Evolutionary conservation across 1,139 yeast genomes (phyloP).

Genomic region (Magnusiomyces suaveolens): DNA sequence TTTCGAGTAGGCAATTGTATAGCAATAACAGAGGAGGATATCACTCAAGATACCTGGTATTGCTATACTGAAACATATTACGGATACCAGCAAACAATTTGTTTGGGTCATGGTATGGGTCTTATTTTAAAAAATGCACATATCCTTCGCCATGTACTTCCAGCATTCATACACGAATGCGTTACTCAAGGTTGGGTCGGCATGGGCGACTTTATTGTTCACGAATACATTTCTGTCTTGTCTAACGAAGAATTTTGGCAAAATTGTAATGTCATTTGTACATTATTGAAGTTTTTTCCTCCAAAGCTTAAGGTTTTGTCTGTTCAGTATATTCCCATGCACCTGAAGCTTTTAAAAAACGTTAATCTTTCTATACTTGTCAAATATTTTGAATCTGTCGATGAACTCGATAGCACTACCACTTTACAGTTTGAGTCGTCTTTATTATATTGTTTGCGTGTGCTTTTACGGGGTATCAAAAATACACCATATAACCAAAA

Average conservation of each 20-base stretch:
- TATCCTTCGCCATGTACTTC: not conserved
- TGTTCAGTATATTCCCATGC: not conserved
- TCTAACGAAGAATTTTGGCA: constrained; percentile 1
- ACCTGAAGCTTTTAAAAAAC: not conserved
- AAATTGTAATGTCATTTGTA: not conserved
- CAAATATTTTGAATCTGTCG: not conserved
- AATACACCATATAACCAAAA: not conserved
- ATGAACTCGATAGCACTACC: not conserved
- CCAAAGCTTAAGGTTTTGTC: not conserved
- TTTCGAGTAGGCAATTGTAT: constrained; percentile 1
- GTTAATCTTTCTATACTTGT: not conserved
- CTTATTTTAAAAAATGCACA: constrained; percentile 2
- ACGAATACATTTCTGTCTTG: not conserved
- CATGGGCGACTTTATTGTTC: not conserved
- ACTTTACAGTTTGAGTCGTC: not conserved
- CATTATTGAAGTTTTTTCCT: not conserved
- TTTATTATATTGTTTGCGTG: not conserved
- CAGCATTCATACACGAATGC: constrained; percentile 3
- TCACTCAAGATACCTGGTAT: constrained; percentile 1
- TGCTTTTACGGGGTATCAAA: not conserved
- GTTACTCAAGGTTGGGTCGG: not conserved
- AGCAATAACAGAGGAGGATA: not conserved
- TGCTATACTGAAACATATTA: not conserved
- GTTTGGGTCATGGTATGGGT: constrained; percentile 2
- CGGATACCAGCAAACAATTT: not conserved